Evolutionary conservation across 2,329 filamentous ascomycete genomes (phyloP), one percentile per base, ranked within the genome.

Genomic region (Colletotrichum phormii): DNA sequence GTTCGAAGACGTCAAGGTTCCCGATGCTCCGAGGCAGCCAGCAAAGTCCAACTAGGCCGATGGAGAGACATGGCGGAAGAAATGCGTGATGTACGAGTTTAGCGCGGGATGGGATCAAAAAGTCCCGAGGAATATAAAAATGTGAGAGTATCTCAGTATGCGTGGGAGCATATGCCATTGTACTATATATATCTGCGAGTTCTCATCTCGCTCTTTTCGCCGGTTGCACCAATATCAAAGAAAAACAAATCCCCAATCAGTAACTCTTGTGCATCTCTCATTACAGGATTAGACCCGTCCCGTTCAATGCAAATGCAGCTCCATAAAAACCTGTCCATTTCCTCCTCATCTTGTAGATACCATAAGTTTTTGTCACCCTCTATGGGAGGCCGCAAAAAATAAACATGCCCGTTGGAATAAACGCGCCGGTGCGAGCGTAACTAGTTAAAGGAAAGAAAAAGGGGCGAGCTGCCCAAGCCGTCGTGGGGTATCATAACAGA

Each of bases 1-100:
- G 77, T 99, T 99, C 85, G 94, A 95, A 71, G 97, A 99, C 81
- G 95, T 98, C 78, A 92, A 95, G 81, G 92, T 98, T 49, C 97
- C 97, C 33, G 93, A 94, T 81, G 86, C 89, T 64, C 92, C 94
- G 60, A 82, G 84, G 62, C 84, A 87, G 72, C 82, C 85, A n/a
- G 79, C 84, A 51, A 81, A 84, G 57, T 72, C 79, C 37, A 82
- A 80, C 73, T 82, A 67, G 31, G 13, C 8, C 22, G 35, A 5
- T 5, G 6, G 29, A 12, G 29, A 42, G 37, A 42, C 2, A 24
- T 37, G 37, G 54, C n/a, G 22, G 26, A 9, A 5, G 22, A 37
- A n/a, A 29, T 31, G 46, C 61, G n/a, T 68, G 49, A 64, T 58
- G 67, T 60, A 42, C 18, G 15, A 57, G 12, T 22, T 46, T 24